Evolutionary conservation across 345 rosid species (phyloP).

Genomic region (Sapria himalayana): DNA sequence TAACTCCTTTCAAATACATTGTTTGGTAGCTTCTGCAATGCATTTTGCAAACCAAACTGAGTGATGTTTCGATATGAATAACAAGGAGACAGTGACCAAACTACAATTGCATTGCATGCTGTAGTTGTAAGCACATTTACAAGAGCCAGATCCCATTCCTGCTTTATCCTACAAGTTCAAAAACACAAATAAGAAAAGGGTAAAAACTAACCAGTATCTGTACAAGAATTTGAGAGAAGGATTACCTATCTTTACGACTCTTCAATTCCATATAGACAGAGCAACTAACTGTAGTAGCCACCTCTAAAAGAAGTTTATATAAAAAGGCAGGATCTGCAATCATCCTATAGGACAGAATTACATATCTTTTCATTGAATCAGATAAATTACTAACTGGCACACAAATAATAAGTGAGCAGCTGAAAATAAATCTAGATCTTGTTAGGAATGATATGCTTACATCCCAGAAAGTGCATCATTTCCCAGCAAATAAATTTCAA

Average conservation of each 20-base stretch:
- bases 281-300: slow-evolving; percentile 67
- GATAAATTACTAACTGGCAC: background rate
- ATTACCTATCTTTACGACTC: slow-evolving; percentile 67
- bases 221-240: background rate
- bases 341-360: slow-evolving; percentile 35
- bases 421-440: too few relatives aligned
- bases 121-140: slow-evolving; percentile 59
- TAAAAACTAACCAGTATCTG: background rate
- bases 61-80: slow-evolving; percentile 89
- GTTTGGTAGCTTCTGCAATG: slow-evolving; percentile 87
- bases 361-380: slow-evolving; percentile 2
- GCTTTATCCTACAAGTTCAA: slow-evolving; percentile 35
- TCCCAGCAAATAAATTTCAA: too few relatives aligned
- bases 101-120: slow-evolving; percentile 66
- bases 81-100: slow-evolving; percentile 88
- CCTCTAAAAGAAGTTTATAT: slow-evolving; percentile 68
- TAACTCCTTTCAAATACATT: slow-evolving; percentile 81
- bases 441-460: too few relatives aligned
- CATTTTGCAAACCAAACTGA: slow-evolving; percentile 79
- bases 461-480: too few relatives aligned
- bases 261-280: slow-evolving; percentile 82
- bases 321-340: slow-evolving; percentile 84
- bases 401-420: too few relatives aligned
- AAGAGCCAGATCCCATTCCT: slow-evolving; percentile 94
- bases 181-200: slow-evolving; percentile 3